phyloP scores from a whole-genome alignment of 2,329 filamentous ascomycete species.

The Graphilbum sp. region DNA sequence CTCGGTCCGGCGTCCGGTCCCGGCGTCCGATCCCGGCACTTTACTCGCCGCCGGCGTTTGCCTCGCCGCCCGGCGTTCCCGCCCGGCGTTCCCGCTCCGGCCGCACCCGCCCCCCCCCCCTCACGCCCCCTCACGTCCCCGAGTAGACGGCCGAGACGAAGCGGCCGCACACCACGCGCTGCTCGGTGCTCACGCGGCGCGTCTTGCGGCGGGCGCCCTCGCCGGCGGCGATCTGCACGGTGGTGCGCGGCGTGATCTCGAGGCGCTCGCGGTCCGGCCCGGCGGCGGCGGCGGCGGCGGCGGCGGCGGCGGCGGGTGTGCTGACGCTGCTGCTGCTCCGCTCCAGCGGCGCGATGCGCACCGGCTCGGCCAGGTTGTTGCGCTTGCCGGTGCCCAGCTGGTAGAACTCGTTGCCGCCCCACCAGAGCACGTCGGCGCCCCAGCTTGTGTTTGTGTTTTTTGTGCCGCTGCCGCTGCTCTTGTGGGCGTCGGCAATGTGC shows the following conservation, averaged over 20 bases:
- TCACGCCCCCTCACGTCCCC: slow-evolving; percentile 6
- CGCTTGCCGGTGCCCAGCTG: slow-evolving; percentile 86
- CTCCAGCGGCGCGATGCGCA: slow-evolving; percentile 66
- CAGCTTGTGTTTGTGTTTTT: too few species aligned
- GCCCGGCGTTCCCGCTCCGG: too few species aligned
- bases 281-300: slow-evolving; percentile 33
- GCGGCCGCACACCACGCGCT: slow-evolving; percentile 75
- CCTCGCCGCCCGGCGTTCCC: too few species aligned
- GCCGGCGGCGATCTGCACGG: slow-evolving; percentile 43
- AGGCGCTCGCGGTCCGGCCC: slow-evolving; percentile 38
- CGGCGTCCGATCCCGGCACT: too few species aligned
- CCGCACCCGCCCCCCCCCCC: too few species aligned
- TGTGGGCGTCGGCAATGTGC: slow-evolving; percentile 31
- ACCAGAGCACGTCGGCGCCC: slow-evolving; percentile 80
- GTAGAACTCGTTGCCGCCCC: slow-evolving; percentile 88
- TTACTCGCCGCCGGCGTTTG: too few species aligned
- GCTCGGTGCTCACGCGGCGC: slow-evolving; percentile 60
- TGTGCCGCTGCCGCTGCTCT: too few species aligned
- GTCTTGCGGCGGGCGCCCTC: slow-evolving; percentile 24
- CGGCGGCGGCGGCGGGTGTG: too few species aligned
- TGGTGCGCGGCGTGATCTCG: slow-evolving; percentile 62
- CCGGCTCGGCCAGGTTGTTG: slow-evolving; percentile 60
- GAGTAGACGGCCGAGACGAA: slow-evolving; percentile 76
- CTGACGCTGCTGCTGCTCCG: too few species aligned
- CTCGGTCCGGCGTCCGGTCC: too few species aligned